Evolutionary conservation across 73 alveolate species (phyloP).

Genomic region (Tetrahymena malaccensis): DNA sequence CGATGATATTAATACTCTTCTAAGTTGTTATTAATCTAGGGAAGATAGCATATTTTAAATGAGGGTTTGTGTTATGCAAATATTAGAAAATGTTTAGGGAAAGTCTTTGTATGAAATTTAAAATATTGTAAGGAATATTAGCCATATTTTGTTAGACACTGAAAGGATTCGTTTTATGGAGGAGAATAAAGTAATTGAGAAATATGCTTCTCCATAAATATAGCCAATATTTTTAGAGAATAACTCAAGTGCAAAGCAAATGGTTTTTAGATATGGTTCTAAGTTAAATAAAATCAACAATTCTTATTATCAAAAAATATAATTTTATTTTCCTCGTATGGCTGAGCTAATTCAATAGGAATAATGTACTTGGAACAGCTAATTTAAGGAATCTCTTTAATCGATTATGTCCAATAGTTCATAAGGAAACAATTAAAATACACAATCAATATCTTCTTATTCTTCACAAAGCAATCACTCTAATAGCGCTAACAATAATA

Average conservation of each 20-base stretch:
- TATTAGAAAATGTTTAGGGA: not conserved
- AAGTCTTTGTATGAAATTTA: not conserved
- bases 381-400: not conserved
- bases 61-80: not conserved
- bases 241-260: not conserved
- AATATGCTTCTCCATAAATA: not conserved
- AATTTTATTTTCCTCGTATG: not conserved
- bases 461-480: not conserved
- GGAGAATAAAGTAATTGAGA: not conserved
- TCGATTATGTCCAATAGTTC: not conserved
- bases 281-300: not conserved
- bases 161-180: not conserved
- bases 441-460: not conserved
- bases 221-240: not conserved
- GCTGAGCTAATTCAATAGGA: not conserved
- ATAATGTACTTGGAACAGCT: not conserved
- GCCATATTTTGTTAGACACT: not conserved
- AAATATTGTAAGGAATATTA: not conserved
- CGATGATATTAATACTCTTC: not conserved
- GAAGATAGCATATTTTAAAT: not conserved
- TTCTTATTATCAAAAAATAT: not conserved
- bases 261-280: not conserved
- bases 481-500: not conserved
- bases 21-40: not conserved
- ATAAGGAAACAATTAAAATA: not conserved